A percentile compares a stretch with the other conserved stretches of the same genome.
Evolutionary conservation across 129 eudicot genomes (phyloP).

Genomic region (Artemisia annua): DNA sequence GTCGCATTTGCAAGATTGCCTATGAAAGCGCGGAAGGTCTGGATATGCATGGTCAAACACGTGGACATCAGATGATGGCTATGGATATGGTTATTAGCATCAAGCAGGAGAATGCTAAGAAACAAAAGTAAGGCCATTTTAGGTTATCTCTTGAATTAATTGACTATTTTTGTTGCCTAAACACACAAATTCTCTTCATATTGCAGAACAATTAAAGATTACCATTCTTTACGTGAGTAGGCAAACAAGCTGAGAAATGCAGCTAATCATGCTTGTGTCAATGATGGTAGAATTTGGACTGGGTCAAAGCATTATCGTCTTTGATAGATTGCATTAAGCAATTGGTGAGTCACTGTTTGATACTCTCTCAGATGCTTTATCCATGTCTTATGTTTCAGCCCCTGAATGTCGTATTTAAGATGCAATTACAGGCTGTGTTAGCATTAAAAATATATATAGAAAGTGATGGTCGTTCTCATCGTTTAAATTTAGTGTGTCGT

Average conservation of each 20-base stretch:
- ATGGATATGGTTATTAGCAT: slow-evolving; percentile 84
- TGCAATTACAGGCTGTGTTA: too few species aligned
- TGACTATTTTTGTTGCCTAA: slow-evolving; percentile 4
- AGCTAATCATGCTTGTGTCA: slow-evolving; percentile 50
- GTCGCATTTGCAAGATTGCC: slow-evolving; percentile 88
- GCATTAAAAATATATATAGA: too few species aligned
- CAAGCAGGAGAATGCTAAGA: slow-evolving; percentile 73
- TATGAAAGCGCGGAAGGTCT: slow-evolving; percentile 91
- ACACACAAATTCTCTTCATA: not conserved
- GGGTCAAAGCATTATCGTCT: too few species aligned
- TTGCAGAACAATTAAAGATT: slow-evolving; percentile 50
- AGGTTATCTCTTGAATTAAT: slow-evolving; percentile 3
- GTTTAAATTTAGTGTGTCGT: too few species aligned
- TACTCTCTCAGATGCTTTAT: too few species aligned
- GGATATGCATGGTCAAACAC: slow-evolving; percentile 87
- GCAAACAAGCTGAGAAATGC: slow-evolving; percentile 51
- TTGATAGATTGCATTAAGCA: too few species aligned
- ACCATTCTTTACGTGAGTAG: slow-evolving; percentile 46
- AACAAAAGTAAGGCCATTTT: slow-evolving; percentile 55
- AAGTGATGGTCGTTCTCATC: too few species aligned
- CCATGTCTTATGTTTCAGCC: too few species aligned
- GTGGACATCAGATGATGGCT: slow-evolving; percentile 88
- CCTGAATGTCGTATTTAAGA: too few species aligned
- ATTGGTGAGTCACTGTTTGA: too few species aligned
- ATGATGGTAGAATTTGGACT: too few species aligned